Conservation (phyloP, 2,329 filamentous ascomycete genomes). For the Gnomoniopsis sp. region DNA sequence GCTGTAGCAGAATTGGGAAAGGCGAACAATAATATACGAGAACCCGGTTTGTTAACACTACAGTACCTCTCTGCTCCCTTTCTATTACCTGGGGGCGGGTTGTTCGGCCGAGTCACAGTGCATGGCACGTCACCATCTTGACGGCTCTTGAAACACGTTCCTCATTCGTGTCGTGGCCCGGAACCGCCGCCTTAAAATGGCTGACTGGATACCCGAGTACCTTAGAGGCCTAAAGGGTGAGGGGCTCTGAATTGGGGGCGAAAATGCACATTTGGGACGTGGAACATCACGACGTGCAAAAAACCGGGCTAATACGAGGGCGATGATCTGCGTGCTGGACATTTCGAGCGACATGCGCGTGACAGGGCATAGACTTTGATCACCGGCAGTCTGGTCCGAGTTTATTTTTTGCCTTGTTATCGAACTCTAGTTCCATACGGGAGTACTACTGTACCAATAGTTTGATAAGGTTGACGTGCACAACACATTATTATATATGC, state of each 20-base stretch:
- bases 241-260: too few species aligned
- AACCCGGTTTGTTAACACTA: too few species aligned
- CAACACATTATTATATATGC: too few species aligned
- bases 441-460: neutral
- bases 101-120: slow-evolving; percentile 11
- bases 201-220: neutral
- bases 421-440: too few species aligned
- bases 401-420: neutral
- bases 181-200: neutral
- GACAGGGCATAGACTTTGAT: neutral
- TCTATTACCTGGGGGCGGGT: neutral
- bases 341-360: too few species aligned
- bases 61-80: neutral
- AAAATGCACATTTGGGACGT: too few species aligned
- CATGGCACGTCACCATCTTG: slow-evolving; percentile 12
- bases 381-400: neutral
- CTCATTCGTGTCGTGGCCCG: slow-evolving; percentile 9
- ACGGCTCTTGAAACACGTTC: slow-evolving; percentile 22
- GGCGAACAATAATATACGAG: too few species aligned
- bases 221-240: too few species aligned
- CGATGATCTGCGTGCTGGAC: slow-evolving; percentile 4
- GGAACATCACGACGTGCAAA: neutral
- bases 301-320: too few species aligned
- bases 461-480: too few species aligned
- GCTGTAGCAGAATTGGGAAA: too few species aligned